These are phyloP conservation scores for Colletotrichum noveboracense DNA, from an alignment of 2,329 filamentous ascomycete genomes.

Conservation along the genomic window DNA sequence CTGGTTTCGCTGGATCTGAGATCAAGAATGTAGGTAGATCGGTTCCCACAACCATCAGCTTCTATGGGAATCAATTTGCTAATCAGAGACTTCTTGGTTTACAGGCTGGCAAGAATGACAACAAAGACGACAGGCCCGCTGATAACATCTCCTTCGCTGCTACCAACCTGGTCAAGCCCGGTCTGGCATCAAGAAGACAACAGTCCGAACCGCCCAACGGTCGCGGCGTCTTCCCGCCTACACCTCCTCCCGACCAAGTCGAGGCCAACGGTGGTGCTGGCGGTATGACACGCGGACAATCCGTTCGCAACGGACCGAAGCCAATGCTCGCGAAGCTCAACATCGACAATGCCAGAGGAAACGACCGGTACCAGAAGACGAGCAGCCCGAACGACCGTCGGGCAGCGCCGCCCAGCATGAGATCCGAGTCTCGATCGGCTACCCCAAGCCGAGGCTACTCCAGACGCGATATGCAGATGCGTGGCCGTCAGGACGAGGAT, in stretches of 20 bases:
- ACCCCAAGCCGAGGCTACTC: conserved; percentile 42
- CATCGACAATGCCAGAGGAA: conserved; percentile 57
- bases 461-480: conserved; percentile 20
- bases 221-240: conserved; percentile 91
- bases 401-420: conserved; percentile 31
- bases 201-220: conserved; percentile 81
- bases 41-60: background rate
- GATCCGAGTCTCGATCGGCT: conserved; percentile 49
- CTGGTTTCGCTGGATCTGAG: conserved; percentile 80
- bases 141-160: conserved; percentile 92
- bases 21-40: conserved; percentile 69
- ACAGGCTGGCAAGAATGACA: conserved; percentile 55
- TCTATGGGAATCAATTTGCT: conserved; percentile 18
- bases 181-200: conserved; percentile 79
- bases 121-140: conserved; percentile 79
- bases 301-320: conserved; percentile 66
- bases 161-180: conserved; percentile 89
- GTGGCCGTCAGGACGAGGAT: conserved; percentile 42
- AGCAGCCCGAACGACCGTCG: conserved; percentile 41
- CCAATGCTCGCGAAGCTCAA: conserved; percentile 68
- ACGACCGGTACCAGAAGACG: conserved; percentile 61
- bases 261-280: conserved; percentile 45
- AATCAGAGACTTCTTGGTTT: conserved; percentile 26
- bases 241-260: conserved; percentile 92
- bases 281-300: conserved; percentile 58